phyloP scores from a whole-genome alignment of 768 basidiomycete genomes.

The Ramaria sp. region DNA sequence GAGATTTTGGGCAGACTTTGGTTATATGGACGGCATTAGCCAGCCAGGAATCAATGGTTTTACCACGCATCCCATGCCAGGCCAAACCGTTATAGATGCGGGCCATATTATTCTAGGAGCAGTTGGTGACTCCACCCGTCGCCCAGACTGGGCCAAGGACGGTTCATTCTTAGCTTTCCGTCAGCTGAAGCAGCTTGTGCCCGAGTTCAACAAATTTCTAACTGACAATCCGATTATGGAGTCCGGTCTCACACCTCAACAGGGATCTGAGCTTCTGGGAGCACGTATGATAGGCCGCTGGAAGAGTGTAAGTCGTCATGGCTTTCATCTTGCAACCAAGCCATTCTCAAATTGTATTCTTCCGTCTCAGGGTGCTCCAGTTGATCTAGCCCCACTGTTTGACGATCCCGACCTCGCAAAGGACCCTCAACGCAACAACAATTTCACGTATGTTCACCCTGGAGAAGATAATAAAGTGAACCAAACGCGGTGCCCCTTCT shows the following conservation, averaged over 20 bases:
- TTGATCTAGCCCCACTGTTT: slow-evolving; percentile 17
- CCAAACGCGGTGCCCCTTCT: slow-evolving; percentile 22
- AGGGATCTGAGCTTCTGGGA: slow-evolving; percentile 20
- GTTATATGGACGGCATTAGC: slow-evolving; percentile 42
- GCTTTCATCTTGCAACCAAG: not conserved
- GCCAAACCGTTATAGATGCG: slow-evolving; percentile 25
- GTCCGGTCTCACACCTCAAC: slow-evolving; percentile 10
- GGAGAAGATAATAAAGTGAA: slow-evolving; percentile 10
- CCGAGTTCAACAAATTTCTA: slow-evolving; percentile 24
- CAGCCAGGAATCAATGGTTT: slow-evolving; percentile 33
- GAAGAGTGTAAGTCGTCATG: slow-evolving; percentile 17
- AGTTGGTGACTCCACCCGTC: slow-evolving; percentile 26
- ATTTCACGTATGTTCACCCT: slow-evolving; percentile 17
- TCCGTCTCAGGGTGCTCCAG: slow-evolving; percentile 20
- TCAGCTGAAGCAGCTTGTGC: slow-evolving; percentile 26
- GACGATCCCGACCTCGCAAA: slow-evolving; percentile 18
- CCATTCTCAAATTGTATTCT: not conserved
- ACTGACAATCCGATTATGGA: slow-evolving; percentile 13
- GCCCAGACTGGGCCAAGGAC: slow-evolving; percentile 22
- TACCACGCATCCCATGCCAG: slow-evolving; percentile 12
- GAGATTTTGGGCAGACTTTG: slow-evolving; percentile 26
- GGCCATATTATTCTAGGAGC: slow-evolving; percentile 37
- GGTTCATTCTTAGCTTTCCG: slow-evolving; percentile 31
- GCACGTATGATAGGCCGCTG: slow-evolving; percentile 25
- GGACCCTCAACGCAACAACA: slow-evolving; percentile 20